Evolutionary conservation across 306 rosid genomes (phyloP).

Genomic region (Quercus wislizeni): DNA sequence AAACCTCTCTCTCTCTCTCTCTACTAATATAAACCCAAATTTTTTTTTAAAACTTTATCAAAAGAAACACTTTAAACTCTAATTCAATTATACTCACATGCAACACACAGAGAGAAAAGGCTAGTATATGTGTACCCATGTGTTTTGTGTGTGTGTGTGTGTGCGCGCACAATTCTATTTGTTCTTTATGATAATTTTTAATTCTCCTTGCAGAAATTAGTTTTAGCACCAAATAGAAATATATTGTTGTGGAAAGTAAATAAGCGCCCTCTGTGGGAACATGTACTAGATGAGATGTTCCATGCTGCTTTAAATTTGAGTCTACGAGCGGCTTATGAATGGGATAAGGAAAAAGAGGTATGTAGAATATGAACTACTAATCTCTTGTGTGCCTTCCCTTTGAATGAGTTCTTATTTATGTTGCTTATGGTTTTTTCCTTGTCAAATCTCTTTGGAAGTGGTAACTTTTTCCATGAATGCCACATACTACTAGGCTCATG

Average conservation of each 20-base stretch:
- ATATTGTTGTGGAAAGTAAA: slow-evolving; percentile 74
- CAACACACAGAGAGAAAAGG: no score
- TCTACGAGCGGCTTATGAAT: slow-evolving; percentile 55
- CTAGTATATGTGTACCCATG: no score
- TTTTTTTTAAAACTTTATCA: no score
- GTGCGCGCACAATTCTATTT: background rate
- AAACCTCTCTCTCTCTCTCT: no score
- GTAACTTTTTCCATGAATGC: background rate
- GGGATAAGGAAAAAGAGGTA: slow-evolving; percentile 68
- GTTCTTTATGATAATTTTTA: background rate
- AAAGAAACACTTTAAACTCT: no score
- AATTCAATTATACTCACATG: no score
- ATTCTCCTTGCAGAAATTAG: slow-evolving; percentile 62
- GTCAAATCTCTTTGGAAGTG: background rate
- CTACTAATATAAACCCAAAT: no score
- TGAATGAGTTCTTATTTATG: background rate
- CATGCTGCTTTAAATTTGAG: slow-evolving; percentile 87
- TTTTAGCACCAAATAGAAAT: slow-evolving; percentile 22
- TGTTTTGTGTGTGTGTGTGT: no score
- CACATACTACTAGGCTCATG: background rate
- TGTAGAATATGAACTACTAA: slow-evolving; percentile 1
- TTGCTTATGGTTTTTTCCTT: background rate
- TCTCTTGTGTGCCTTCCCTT: slow-evolving; percentile 1
- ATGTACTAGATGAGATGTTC: slow-evolving; percentile 82
- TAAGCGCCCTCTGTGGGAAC: slow-evolving; percentile 53